A percentile compares a stretch with the other conserved stretches of the same genome.
phyloP scores from a whole-genome alignment of 2,329 filamentous ascomycete genomes.

The Claviceps humidiphila region DNA sequence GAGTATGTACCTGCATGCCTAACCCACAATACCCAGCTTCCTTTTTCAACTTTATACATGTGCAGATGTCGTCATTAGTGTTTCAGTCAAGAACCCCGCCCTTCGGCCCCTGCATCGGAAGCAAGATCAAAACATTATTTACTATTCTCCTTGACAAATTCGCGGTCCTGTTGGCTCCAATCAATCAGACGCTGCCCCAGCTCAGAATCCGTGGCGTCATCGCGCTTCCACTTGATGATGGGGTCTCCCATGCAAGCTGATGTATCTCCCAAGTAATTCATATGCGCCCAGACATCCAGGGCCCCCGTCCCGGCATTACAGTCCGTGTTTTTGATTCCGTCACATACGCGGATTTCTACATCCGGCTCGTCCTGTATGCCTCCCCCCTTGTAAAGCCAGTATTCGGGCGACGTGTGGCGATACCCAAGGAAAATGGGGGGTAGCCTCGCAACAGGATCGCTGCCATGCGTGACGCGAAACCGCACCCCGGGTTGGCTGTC shows the following conservation, averaged over 20 bases:
- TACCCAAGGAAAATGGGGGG: constrained; percentile 49
- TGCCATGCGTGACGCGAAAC: constrained; percentile 52
- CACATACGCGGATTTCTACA: constrained; percentile 31
- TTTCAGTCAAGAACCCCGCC: too few relatives aligned
- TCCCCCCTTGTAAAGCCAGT: constrained; percentile 38
- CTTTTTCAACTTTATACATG: too few relatives aligned
- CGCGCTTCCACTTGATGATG: constrained; percentile 14
- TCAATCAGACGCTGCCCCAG: constrained; percentile 24
- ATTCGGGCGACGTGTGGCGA: constrained; percentile 57
- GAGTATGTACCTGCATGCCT: too few relatives aligned
- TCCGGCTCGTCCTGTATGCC: constrained; percentile 23
- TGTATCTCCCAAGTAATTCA: constrained; percentile 34
- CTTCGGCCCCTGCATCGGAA: background rate
- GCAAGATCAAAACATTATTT: background rate
- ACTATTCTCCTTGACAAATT: background rate
- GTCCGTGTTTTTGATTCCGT: constrained; percentile 29
- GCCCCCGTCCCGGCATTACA: constrained; percentile 39
- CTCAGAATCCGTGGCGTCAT: constrained; percentile 20
- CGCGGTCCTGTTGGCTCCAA: constrained; percentile 1
- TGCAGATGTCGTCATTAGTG: too few relatives aligned
- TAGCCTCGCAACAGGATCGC: constrained; percentile 56
- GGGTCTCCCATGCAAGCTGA: constrained; percentile 23
- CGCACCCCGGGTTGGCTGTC: constrained; percentile 36
- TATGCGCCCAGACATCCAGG: constrained; percentile 32
- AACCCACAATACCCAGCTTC: too few relatives aligned